Percentiles rank a stretch among this genome's conserved stretches.
Conservation (phyloP, 116 monocot species). For the Iris pallida region DNA sequence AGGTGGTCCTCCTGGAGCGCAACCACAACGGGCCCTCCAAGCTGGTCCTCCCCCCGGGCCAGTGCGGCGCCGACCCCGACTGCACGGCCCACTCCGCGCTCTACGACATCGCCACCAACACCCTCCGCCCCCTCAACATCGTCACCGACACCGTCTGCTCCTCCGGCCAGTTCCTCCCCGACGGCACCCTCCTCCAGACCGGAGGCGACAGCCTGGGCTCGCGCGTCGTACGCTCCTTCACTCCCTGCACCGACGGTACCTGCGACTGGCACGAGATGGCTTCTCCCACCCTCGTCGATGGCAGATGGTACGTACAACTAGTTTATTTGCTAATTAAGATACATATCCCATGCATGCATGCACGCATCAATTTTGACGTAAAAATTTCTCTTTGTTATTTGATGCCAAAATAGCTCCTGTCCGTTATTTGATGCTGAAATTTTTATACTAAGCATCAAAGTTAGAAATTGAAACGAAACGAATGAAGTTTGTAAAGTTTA, state of each 20-base stretch:
- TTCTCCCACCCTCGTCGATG: slow-evolving; percentile 21
- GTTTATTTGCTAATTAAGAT: too few species aligned
- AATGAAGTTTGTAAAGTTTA: too few species aligned
- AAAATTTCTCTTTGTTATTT: too few species aligned
- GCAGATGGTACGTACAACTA: slow-evolving; percentile 40
- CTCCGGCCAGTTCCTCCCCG: slow-evolving; percentile 60
- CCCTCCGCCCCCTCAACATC: slow-evolving; percentile 51
- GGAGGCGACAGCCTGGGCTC: slow-evolving; percentile 59
- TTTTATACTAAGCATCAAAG: too few species aligned
- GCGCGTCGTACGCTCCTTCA: slow-evolving; percentile 38
- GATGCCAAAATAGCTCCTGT: too few species aligned
- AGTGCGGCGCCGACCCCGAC: slow-evolving; percentile 27
- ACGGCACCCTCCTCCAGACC: slow-evolving; percentile 66
- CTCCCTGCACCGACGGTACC: slow-evolving; percentile 19
- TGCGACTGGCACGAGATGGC: slow-evolving; percentile 51
- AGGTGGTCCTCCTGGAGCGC: slow-evolving; percentile 72
- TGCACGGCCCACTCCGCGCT: slow-evolving; percentile 71
- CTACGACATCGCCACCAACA: slow-evolving; percentile 35
- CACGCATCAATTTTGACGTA: neutral
- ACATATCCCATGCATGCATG: too few species aligned
- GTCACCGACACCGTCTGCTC: slow-evolving; percentile 67
- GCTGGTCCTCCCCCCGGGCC: slow-evolving; percentile 29
- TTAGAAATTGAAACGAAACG: too few species aligned
- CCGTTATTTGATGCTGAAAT: too few species aligned
- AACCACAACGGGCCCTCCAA: slow-evolving; percentile 64